Base-by-base conservation (phyloP, 768 basidiomycete species). In the Psilocybe azurescens region DNA sequence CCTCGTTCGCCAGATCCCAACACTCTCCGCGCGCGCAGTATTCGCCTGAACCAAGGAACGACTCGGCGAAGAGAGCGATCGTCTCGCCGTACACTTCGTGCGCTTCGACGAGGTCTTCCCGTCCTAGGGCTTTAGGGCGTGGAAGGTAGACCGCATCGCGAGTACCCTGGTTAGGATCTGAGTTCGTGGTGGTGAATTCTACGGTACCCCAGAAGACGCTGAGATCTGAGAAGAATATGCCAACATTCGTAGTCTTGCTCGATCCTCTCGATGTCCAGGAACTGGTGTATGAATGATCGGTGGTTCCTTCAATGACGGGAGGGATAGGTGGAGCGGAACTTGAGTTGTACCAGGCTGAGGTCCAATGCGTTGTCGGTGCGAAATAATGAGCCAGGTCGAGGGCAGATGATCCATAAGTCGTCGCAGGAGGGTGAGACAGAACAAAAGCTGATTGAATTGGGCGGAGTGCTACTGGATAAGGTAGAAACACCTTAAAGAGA, bases 1-100 rank as follows among this genome's bases (percentile, higher is more conserved):
- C 84, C 71, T 85, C 79, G 64, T 76, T 73, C 14, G 86, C 85
- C 33, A 87, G 69, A 73, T 86, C 84, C 86, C 86, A 87, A 69
- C 85, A 86, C 65, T 85, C 84, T 39, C 84, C 83, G 28, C 79
- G 79, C n/a, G 74, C 83, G 59, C 84, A 81, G 54, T 75, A 79
- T 58, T 74, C 64, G 5, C 81, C 80, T 1, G 77, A 72, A 3
- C 72, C 79, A 41, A 76, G 75, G 63, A 79, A 85, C 29, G 73
- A 69, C 66, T 82, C 80, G 16, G 82, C 85, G 65, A 78, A 86
- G 24, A 71, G 70, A 0, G 81, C 83, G 41, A 86, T 73, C 1
- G 76, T 76, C 53, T 82, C 80, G 36, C 84, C 85, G 65, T 86
- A 85, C 38, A 73, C 76, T 70, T 81, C 78, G 67, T 78, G 75